Evolutionary conservation across 2,329 filamentous ascomycete species (phyloP), one percentile per base, ranked within the genome.

Genomic region (Calonectria leucothoes): DNA sequence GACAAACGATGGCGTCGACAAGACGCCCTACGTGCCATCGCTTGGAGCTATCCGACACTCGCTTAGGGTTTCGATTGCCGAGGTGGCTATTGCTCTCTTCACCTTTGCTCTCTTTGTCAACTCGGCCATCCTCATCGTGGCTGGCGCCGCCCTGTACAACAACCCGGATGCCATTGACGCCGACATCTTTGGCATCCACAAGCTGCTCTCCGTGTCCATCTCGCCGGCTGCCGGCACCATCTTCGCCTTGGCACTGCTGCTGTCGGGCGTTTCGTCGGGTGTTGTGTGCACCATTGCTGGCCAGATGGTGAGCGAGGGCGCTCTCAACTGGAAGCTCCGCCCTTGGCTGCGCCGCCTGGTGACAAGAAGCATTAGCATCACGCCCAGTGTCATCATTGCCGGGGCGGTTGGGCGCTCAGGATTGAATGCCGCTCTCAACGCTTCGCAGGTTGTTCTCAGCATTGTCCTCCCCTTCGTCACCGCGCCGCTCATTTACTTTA

Each of bases 281-380:
- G 94, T 98, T 42, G 93, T 97, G 2, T 97, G 95, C 85, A 98
- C 95, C 1, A 97, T 98, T 77, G 91, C 95, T 0, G 95, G 95
- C 0, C 95, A 98, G 83, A 97, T 98, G 92, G 93, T 98, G 27
- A 93, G 92, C 75, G 95, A 97, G 82, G 95, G 95, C 6, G 94
- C 95, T 74, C 83, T 98, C 57, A 91, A 91, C 61, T 95, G 94
- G 94, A 91, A 86, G 6, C 84, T 96, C 33, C 88, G 88, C 74
- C 95, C 95, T 0, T 98, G 95, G 95, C 80, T 96, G 15, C 92
- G 95, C 3, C 90, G 95, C 14, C 88, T 97, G 5, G 84, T 96
- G 63, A 97, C 95, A 0, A 90, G 95, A 29, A 91, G 89, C 66
- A 94, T 98, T 82, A 95, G 93, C 80, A 95, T 98, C 82, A 92